Percentiles rank a stretch among this genome's conserved stretches.
These are phyloP conservation scores for Sclerotiophoma versabilis DNA, from an alignment of 2,329 filamentous ascomycete species.

Conservation along the genomic window DNA sequence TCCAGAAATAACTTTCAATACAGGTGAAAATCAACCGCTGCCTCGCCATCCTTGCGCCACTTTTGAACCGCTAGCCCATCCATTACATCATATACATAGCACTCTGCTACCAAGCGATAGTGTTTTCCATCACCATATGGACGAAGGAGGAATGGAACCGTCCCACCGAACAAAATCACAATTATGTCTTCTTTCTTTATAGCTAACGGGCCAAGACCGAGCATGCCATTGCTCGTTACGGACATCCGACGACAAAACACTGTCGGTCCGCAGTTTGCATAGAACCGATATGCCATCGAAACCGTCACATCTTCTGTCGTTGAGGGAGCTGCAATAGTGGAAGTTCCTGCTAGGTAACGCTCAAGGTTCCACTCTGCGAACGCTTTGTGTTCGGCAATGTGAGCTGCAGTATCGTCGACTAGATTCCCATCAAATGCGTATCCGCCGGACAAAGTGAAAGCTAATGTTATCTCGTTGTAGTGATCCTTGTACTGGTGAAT, in stretches of 20 bases:
- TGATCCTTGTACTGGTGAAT: background rate
- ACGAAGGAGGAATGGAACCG: background rate
- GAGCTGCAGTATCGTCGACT: background rate
- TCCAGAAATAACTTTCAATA: no score
- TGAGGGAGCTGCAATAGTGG: background rate
- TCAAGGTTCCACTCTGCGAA: background rate
- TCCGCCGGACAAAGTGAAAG: background rate
- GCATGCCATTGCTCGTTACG: background rate
- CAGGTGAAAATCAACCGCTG: background rate
- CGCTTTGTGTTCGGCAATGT: background rate
- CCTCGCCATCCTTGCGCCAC: background rate
- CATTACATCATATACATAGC: constrained; percentile 4
- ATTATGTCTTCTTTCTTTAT: background rate
- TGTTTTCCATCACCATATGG: background rate
- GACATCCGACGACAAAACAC: background rate
- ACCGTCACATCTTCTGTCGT: background rate
- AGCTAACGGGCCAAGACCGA: background rate
- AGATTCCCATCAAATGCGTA: background rate
- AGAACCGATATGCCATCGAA: background rate
- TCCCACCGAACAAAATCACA: background rate
- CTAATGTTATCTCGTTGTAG: background rate
- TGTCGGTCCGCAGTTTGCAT: background rate
- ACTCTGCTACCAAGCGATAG: background rate
- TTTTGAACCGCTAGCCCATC: background rate
- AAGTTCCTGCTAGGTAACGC: background rate